Percentiles rank a stretch among this genome's conserved stretches.
phyloP scores from a whole-genome alignment of 1,139 yeast species.

The Geotrichum cucujoidarum region DNA sequence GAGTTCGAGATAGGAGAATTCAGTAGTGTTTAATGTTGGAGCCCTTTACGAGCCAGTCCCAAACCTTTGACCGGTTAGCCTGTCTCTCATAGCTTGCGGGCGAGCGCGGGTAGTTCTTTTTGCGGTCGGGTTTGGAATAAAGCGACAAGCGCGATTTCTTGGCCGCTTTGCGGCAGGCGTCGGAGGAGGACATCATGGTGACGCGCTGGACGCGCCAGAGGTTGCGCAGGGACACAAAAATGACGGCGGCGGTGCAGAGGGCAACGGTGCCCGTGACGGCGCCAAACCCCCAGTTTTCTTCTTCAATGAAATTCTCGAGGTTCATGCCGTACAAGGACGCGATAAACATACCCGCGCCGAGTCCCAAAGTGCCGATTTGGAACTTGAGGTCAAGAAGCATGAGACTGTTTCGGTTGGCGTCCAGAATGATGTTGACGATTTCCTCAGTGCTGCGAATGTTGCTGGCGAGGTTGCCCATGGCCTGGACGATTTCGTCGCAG shows the following conservation, averaged over 20 bases:
- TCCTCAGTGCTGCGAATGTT: constrained; percentile 95
- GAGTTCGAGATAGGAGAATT: no score
- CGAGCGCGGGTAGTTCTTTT: background rate
- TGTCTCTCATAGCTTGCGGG: background rate
- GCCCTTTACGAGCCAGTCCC: constrained; percentile 14
- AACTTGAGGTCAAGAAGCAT: constrained; percentile 88
- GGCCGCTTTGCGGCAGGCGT: constrained; percentile 1
- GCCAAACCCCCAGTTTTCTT: constrained; percentile 61
- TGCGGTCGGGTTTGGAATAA: background rate
- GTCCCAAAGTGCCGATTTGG: constrained; percentile 83
- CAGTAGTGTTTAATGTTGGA: constrained; percentile 14
- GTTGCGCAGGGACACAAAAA: constrained; percentile 40
- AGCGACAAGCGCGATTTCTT: background rate
- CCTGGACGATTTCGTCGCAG: constrained; percentile 94
- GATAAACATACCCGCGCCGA: constrained; percentile 73
- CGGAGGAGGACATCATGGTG: constrained; percentile 50
- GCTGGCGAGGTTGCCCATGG: constrained; percentile 73
- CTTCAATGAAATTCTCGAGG: constrained; percentile 84
- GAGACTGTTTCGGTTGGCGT: constrained; percentile 87
- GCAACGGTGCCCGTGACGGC: constrained; percentile 50
- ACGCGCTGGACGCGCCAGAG: constrained; percentile 55
- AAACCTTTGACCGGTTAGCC: constrained; percentile 7
- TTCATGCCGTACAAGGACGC: constrained; percentile 96
- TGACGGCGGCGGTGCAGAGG: constrained; percentile 41
- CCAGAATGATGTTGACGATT: constrained; percentile 87